Base-by-base conservation (phyloP, 139 green algal species). In the Picochlorum sp. region DNA sequence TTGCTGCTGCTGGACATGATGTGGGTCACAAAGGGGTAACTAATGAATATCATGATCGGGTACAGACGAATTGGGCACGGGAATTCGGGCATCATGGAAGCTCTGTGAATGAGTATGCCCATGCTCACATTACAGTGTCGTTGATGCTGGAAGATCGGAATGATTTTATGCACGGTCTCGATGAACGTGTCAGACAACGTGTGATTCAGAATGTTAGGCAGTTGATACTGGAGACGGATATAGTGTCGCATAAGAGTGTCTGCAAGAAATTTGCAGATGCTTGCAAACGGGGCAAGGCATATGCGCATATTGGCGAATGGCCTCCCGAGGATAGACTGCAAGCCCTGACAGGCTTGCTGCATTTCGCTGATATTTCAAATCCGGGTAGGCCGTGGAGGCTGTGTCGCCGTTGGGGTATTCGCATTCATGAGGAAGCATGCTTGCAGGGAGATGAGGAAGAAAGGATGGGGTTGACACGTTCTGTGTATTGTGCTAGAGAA, bases 171-270 rank as follows among this genome's bases (percentile, higher is more conserved):
- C 41, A 24, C 21, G 10, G 41, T 18, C 23, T 57, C 45, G 34
- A 60, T 85, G 49, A 21, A 51, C 1, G 47, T 62, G 4, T 67
- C 76, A 13, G 54, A 80, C 51, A 41, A 13, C 0, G 15, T 8
- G 47, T 54, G 47, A 21, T 77, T 34, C 55, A 67, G 31, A 71
- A 73, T 4, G 62, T 90, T 31, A 80, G 81, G 20, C 56, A 72
- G 38, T 76, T 88, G 24, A 73, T 89, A 47, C 73, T 88, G 49
- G 65, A 70, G 37, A 89, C 83, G 10, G 83, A 89, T 63, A 89
- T 89, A 82, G 70, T 70, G 20, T 16, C 60, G 20, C 63, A 70
- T 50, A 15, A 41, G 15, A 50, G 4, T 21, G 7, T 59, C 3
- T n/a, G 71, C 38, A 52, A 74, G 38, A 68, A 75, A 20, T 83